These are phyloP conservation scores for Mortierella alpina DNA, from an alignment of 192 early-diverging fungal genomes.

Conservation along the genomic window DNA sequence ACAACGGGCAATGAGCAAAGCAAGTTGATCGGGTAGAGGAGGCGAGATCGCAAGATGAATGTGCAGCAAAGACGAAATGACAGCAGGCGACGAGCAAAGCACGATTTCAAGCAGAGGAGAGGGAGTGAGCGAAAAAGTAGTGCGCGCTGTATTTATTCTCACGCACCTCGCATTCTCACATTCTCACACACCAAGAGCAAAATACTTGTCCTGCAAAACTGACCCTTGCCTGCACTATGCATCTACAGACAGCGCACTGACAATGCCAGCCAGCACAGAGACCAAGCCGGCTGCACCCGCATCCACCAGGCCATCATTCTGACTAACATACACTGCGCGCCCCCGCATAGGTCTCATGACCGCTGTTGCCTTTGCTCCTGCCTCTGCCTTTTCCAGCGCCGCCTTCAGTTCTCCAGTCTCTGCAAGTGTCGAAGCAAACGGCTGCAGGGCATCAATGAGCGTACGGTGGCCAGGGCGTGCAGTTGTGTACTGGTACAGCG, in stretches of 20 bases:
- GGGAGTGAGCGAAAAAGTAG: too few species aligned
- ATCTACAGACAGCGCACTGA: background rate
- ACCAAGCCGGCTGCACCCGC: conserved; percentile 74
- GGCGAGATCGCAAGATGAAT: too few species aligned
- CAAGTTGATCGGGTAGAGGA: background rate
- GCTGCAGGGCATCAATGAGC: conserved; percentile 75
- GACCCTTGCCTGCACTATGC: too few species aligned
- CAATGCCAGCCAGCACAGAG: conserved; percentile 64
- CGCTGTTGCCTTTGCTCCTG: conserved; percentile 66
- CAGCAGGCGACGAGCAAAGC: too few species aligned
- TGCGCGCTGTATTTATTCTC: too few species aligned
- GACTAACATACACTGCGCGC: conserved; percentile 71
- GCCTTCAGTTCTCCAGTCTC: conserved; percentile 53
- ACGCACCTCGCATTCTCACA: too few species aligned
- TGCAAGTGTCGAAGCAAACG: conserved; percentile 67
- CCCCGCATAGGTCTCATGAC: conserved; percentile 71
- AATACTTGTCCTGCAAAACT: too few species aligned
- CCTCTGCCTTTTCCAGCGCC: conserved; percentile 63
- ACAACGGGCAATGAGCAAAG: background rate
- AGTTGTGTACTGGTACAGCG: conserved; percentile 72
- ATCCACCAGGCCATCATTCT: conserved; percentile 59
- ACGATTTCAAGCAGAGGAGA: too few species aligned
- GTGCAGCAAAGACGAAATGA: too few species aligned
- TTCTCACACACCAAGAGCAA: too few species aligned
- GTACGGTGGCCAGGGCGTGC: conserved; percentile 81